phyloP scores from a whole-genome alignment of 352 stramenopile species.

The Thalassiosira oceanica region DNA sequence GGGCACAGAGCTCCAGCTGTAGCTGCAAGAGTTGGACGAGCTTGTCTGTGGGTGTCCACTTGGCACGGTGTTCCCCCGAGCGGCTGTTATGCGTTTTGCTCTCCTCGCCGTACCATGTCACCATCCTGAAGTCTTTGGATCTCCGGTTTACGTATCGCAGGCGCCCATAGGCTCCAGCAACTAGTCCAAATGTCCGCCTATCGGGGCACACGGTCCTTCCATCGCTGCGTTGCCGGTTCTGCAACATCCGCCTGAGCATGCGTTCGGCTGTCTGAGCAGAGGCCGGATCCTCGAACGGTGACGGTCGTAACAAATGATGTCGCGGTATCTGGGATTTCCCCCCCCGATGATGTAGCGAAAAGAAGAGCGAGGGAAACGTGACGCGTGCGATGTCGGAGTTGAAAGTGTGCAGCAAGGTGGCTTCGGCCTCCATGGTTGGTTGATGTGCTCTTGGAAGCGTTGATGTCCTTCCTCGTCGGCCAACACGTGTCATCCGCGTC shows the following conservation, averaged over 20 bases:
- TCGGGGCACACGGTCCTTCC: slow-evolving; percentile 50
- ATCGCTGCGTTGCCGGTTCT: slow-evolving; percentile 49
- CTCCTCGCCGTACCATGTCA: slow-evolving; percentile 42
- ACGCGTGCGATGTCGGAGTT: slow-evolving; percentile 52
- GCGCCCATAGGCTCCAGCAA: slow-evolving; percentile 45
- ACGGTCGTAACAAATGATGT: slow-evolving; percentile 27
- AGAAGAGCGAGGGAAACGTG: slow-evolving; percentile 44
- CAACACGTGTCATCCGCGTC: too few species aligned
- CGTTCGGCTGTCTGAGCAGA: slow-evolving; percentile 41
- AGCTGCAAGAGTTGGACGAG: slow-evolving; percentile 45
- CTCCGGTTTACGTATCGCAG: slow-evolving; percentile 13
- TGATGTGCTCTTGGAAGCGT: neutral
- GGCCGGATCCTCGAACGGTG: slow-evolving; percentile 37
- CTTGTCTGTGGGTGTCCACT: slow-evolving; percentile 26
- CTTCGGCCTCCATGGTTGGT: neutral
- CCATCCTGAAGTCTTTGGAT: neutral
- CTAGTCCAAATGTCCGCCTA: slow-evolving; percentile 39
- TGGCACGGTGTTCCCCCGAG: slow-evolving; percentile 4
- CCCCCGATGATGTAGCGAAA: slow-evolving; percentile 29
- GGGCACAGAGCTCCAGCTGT: slow-evolving; percentile 40
- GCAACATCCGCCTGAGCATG: slow-evolving; percentile 54
- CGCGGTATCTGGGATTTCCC: slow-evolving; percentile 5
- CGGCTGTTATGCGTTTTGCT: slow-evolving; percentile 3
- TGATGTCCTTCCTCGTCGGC: too few species aligned
- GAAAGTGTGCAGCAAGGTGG: slow-evolving; percentile 13